Evolutionary conservation across 306 rosid species (phyloP).

Genomic region (Biancaea sappan): DNA sequence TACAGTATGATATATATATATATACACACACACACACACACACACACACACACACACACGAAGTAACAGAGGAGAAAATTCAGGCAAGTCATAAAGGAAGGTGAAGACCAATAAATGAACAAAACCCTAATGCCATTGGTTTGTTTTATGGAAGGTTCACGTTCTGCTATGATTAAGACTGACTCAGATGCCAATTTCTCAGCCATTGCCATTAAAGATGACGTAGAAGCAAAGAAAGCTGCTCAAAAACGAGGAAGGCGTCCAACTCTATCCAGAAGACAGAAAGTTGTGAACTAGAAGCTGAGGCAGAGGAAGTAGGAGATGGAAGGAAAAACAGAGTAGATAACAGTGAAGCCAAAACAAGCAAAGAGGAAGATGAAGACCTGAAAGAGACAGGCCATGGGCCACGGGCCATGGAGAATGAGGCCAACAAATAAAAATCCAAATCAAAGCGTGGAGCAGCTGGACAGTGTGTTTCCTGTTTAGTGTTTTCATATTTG

Average conservation of each 20-base stretch:
- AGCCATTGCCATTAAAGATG: neutral
- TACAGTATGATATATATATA: too few relatives aligned
- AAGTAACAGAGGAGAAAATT: too few relatives aligned
- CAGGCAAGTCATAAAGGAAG: too few relatives aligned
- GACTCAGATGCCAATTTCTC: neutral
- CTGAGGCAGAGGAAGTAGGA: neutral
- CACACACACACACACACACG: too few relatives aligned
- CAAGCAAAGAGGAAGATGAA: neutral
- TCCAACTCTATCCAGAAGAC: neutral
- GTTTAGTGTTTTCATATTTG: neutral
- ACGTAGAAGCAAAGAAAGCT: neutral
- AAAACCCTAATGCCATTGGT: too few relatives aligned
- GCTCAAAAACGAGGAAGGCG: neutral
- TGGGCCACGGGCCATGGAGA: neutral
- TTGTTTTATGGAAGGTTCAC: too few relatives aligned
- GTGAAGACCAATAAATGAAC: too few relatives aligned
- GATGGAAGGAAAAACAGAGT: neutral
- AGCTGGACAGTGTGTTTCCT: neutral
- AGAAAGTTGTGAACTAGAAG: neutral
- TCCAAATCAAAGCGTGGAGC: neutral
- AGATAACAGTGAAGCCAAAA: neutral
- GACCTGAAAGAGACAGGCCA: neutral
- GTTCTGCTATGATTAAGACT: neutral
- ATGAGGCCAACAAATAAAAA: neutral
- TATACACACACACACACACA: too few relatives aligned